Percentiles rank a stretch among this genome's conserved stretches.
Evolutionary conservation across 2,329 filamentous ascomycete genomes (phyloP).

Genomic region (Davidsoniella australis): DNA sequence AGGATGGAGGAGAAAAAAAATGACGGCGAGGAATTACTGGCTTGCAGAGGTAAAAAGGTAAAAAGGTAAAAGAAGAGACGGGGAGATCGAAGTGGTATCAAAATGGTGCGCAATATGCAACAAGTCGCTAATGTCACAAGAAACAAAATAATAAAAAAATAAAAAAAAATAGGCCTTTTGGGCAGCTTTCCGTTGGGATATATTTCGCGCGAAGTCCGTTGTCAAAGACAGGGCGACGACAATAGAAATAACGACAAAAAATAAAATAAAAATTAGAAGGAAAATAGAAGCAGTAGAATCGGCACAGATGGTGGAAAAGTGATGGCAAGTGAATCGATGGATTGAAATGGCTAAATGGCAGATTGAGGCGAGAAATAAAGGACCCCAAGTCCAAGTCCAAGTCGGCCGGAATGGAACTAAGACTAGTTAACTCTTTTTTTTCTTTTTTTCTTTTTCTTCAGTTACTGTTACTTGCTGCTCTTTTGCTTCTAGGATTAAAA

Average conservation of each 20-base stretch:
- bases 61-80: background rate
- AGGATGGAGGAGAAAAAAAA: background rate
- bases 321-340: background rate
- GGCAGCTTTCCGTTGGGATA: no score
- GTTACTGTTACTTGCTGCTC: no score
- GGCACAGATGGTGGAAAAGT: background rate
- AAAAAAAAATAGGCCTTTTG: background rate
- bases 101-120: background rate
- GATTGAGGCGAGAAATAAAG: no score
- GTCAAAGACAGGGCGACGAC: no score
- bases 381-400: no score
- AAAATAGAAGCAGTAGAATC: background rate
- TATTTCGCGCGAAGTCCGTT: no score
- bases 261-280: no score
- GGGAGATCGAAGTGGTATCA: background rate
- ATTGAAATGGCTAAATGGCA: background rate
- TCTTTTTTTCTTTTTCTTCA: no score
- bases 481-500: no score
- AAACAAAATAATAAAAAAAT: conserved; percentile 1
- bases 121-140: background rate
- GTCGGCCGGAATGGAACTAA: no score
- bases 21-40: background rate
- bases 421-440: no score
- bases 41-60: background rate
- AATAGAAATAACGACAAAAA: background rate